Percentiles rank a stretch among this genome's conserved stretches.
These are phyloP conservation scores for Alternaria brassicae DNA, from an alignment of 2,329 filamentous ascomycete species.

Conservation along the genomic window DNA sequence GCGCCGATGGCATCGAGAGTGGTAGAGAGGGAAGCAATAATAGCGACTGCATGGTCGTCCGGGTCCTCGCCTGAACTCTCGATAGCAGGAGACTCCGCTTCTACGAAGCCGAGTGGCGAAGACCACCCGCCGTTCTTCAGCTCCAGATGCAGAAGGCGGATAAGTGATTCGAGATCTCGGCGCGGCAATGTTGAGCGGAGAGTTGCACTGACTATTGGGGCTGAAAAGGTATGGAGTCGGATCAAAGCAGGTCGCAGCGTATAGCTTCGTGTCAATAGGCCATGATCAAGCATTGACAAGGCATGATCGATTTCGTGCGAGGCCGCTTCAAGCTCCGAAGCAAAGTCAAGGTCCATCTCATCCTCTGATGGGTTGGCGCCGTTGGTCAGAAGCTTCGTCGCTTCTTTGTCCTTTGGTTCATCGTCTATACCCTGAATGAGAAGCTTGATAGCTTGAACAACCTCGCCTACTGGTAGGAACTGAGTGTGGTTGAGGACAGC, in stretches of 20 bases:
- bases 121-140: constrained; percentile 79
- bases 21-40: constrained; percentile 74
- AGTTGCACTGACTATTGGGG: constrained; percentile 65
- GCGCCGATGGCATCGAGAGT: constrained; percentile 79
- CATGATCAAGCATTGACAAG: constrained; percentile 70
- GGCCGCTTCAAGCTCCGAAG: constrained; percentile 50
- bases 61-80: constrained; percentile 58
- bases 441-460: constrained; percentile 69
- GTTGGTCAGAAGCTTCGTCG: constrained; percentile 52
- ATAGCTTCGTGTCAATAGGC: constrained; percentile 67
- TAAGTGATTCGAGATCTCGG: constrained; percentile 73
- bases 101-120: constrained; percentile 69
- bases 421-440: constrained; percentile 73
- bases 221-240: constrained; percentile 72
- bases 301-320: constrained; percentile 69
- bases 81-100: constrained; percentile 45
- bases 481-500: constrained; percentile 69
- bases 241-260: constrained; percentile 72
- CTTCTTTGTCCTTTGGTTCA: constrained; percentile 33
- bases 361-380: constrained; percentile 31
- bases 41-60: constrained; percentile 71
- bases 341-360: constrained; percentile 47
- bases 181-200: constrained; percentile 70
- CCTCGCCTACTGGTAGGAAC: constrained; percentile 69
- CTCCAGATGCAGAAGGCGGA: constrained; percentile 75